Evolutionary conservation across 139 green algal species (phyloP).

Genomic region (Picochlorum sp.): DNA sequence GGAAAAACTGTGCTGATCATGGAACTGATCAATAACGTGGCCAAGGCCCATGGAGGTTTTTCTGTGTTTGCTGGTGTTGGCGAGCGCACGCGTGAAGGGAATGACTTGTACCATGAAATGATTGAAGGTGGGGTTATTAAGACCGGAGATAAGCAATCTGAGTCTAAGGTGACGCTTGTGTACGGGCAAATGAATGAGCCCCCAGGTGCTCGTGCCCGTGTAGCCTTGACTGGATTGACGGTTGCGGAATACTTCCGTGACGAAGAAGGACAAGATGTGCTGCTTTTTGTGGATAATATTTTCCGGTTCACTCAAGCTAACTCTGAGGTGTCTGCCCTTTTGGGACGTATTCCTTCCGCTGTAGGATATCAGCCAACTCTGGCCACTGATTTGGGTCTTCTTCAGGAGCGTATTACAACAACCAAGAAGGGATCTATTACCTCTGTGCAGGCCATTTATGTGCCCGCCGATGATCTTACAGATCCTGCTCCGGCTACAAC

Average conservation of each 20-base stretch:
- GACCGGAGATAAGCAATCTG: conserved; percentile 67
- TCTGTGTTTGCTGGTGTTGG: conserved; percentile 99
- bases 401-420: conserved; percentile 99
- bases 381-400: conserved; percentile 89
- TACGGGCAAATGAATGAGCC: conserved; percentile 99
- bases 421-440: conserved; percentile 98
- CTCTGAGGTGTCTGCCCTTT: conserved; percentile 96
- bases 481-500: conserved; percentile 96
- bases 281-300: conserved; percentile 99
- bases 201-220: conserved; percentile 91
- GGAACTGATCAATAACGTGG: conserved; percentile 99
- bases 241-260: conserved; percentile 99
- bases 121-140: conserved; percentile 99
- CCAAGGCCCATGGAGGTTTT: conserved; percentile 99
- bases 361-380: conserved; percentile 99
- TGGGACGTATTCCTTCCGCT: conserved; percentile 97
- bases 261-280: conserved; percentile 97
- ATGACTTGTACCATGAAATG: conserved; percentile 99
- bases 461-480: conserved; percentile 97
- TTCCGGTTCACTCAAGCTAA: conserved; percentile 99
- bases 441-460: conserved; percentile 98
- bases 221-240: conserved; percentile 94
- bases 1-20: conserved; percentile 99
- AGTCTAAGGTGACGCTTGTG: conserved; percentile 98
- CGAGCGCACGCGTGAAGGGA: conserved; percentile 97